These are phyloP conservation scores for Lachnellula hyalina DNA, from an alignment of 2,329 filamentous ascomycete genomes.

Conservation along the genomic window DNA sequence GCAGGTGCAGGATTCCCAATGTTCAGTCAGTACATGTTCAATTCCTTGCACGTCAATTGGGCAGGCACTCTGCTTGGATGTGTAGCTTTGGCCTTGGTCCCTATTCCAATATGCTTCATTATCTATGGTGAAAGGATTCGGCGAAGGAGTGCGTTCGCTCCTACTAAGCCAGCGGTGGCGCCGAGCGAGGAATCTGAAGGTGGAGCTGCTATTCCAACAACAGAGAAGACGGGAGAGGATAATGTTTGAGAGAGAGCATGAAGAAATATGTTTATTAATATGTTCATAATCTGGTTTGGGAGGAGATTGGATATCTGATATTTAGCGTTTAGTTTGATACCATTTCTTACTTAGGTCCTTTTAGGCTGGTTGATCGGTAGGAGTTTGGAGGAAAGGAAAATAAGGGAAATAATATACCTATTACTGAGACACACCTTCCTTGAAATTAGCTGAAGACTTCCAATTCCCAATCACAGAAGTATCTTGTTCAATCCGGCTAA, in stretches of 20 bases:
- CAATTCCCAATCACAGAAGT: too few relatives aligned
- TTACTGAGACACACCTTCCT: too few relatives aligned
- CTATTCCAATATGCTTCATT: constrained; percentile 60
- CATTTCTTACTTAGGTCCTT: neutral
- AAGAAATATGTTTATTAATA: neutral
- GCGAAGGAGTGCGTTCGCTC: constrained; percentile 50
- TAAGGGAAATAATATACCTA: too few relatives aligned
- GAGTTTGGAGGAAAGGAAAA: too few relatives aligned
- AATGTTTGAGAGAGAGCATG: neutral
- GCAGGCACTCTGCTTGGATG: constrained; percentile 57
- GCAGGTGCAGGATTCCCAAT: constrained; percentile 76
- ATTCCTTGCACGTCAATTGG: constrained; percentile 57
- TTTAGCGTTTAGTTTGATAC: neutral
- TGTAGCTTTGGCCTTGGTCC: constrained; percentile 51
- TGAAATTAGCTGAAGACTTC: too few relatives aligned
- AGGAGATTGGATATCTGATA: neutral
- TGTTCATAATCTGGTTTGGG: neutral
- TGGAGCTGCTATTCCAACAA: neutral
- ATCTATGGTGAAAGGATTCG: constrained; percentile 55
- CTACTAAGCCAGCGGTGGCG: constrained; percentile 33
- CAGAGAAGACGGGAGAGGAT: constrained; percentile 10
- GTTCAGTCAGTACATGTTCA: constrained; percentile 68
- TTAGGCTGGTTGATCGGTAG: too few relatives aligned
- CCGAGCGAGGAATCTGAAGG: constrained; percentile 19
- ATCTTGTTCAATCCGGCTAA: too few relatives aligned